A percentile compares a stretch with the other conserved stretches of the same genome.
These are phyloP conservation scores for Moricandia moricandioides DNA, from an alignment of 345 rosid genomes.

Conservation along the genomic window DNA sequence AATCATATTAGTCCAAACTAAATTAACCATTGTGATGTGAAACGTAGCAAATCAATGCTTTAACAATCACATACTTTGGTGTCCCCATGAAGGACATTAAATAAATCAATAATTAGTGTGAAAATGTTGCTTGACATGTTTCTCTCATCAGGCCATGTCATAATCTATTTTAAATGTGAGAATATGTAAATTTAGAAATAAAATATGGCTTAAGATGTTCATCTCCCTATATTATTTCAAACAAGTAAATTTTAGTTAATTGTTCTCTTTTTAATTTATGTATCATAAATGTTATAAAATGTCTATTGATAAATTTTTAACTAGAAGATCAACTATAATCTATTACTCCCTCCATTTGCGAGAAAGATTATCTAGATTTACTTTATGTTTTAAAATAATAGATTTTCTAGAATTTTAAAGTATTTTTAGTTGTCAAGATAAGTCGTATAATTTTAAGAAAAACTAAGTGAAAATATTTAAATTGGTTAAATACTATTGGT, in stretches of 20 bases:
- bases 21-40: conserved; percentile 27
- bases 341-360: neutral
- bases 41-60: conserved; percentile 18
- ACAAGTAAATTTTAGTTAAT: neutral
- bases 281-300: neutral
- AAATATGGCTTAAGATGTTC: neutral
- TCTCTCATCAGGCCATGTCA: neutral
- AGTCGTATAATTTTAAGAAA: no score
- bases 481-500: no score
- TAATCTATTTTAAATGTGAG: neutral
- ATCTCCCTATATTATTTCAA: neutral
- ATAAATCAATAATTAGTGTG: neutral
- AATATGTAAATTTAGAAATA: neutral
- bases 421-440: no score
- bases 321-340: neutral
- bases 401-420: no score
- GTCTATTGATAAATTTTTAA: neutral
- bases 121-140: conserved; percentile 1
- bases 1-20: conserved; percentile 8
- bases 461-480: no score
- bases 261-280: neutral
- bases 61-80: conserved; percentile 15
- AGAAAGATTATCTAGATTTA: no score
- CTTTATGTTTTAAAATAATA: no score
- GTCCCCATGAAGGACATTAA: neutral